A percentile compares a stretch with the other conserved stretches of the same genome.
Conservation (phyloP, 2,329 filamentous ascomycete genomes). For the Venturia nashicola region DNA sequence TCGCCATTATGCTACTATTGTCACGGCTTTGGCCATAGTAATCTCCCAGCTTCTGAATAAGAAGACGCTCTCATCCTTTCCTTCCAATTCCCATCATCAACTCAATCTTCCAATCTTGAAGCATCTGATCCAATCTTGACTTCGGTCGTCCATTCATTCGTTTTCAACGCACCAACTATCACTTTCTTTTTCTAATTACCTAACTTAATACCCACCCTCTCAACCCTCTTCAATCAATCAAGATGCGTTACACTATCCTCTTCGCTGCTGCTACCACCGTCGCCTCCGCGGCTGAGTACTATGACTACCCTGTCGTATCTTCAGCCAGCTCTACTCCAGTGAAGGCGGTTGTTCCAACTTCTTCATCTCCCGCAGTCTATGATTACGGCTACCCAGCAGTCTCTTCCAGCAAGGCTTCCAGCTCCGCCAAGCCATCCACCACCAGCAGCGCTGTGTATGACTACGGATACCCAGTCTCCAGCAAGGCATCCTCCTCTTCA, state of each 20-base stretch:
- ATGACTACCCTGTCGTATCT: slow-evolving; percentile 12
- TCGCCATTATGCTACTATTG: background rate
- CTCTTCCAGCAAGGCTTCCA: background rate
- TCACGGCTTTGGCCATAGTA: slow-evolving; percentile 11
- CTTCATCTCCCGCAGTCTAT: too few species aligned
- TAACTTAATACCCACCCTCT: slow-evolving; percentile 9
- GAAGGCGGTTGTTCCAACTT: too few species aligned
- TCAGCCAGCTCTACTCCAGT: background rate
- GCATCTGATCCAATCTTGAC: slow-evolving; percentile 19
- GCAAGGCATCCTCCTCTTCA: background rate
- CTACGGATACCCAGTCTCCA: background rate
- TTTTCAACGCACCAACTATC: slow-evolving; percentile 22
- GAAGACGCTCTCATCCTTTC: slow-evolving; percentile 12
- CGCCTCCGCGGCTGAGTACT: slow-evolving; percentile 20
- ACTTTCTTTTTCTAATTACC: slow-evolving; percentile 24
- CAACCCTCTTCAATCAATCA: slow-evolving; percentile 19
- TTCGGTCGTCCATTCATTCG: slow-evolving; percentile 31
- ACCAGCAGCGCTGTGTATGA: background rate
- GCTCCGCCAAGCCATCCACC: background rate
- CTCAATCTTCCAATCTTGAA: slow-evolving; percentile 21
- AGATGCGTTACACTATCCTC: slow-evolving; percentile 25
- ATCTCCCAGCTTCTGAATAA: slow-evolving; percentile 27
- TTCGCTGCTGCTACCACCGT: slow-evolving; percentile 18
- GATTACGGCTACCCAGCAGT: background rate
- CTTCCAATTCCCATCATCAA: slow-evolving; percentile 19